Percentiles rank a stretch among this genome's conserved stretches.
These are phyloP conservation scores for Rosa chinensis DNA, from an alignment of 306 rosid species.

Conservation along the genomic window DNA sequence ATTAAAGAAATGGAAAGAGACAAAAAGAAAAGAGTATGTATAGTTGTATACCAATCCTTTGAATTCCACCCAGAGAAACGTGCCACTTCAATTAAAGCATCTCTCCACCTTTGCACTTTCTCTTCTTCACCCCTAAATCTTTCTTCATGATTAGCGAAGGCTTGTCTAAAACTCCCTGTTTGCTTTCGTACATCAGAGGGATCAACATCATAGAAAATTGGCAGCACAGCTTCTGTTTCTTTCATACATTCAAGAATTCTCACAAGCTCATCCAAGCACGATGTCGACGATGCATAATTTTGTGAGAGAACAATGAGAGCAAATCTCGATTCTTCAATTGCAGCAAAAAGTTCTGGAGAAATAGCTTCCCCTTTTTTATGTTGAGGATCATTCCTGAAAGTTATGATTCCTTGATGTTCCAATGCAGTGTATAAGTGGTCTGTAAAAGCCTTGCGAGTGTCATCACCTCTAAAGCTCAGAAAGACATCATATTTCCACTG, in stretches of 20 bases:
- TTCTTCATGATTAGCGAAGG: neutral
- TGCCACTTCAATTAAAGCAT: neutral
- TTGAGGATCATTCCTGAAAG: neutral
- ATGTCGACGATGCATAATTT: constrained; percentile 11
- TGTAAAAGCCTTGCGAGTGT: neutral
- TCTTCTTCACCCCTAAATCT: neutral
- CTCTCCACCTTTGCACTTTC: neutral
- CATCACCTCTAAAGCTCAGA: neutral
- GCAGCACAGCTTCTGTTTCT: neutral
- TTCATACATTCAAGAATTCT: constrained; percentile 9
- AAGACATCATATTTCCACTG: too few relatives aligned
- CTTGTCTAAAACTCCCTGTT: neutral
- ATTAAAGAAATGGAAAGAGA: too few relatives aligned
- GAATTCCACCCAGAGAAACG: neutral
- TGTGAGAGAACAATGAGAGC: constrained; percentile 2
- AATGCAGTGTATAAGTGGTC: neutral
- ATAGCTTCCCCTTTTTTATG: neutral
- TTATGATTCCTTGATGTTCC: neutral
- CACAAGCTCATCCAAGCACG: constrained; percentile 20
- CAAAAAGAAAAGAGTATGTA: too few relatives aligned
- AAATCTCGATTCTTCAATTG: neutral
- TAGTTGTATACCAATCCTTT: neutral
- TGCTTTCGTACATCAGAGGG: neutral
- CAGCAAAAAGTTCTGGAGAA: neutral
- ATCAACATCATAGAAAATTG: neutral